These are phyloP conservation scores for Chlorella sp. DNA, from an alignment of 139 green algal species.

Conservation along the genomic window DNA sequence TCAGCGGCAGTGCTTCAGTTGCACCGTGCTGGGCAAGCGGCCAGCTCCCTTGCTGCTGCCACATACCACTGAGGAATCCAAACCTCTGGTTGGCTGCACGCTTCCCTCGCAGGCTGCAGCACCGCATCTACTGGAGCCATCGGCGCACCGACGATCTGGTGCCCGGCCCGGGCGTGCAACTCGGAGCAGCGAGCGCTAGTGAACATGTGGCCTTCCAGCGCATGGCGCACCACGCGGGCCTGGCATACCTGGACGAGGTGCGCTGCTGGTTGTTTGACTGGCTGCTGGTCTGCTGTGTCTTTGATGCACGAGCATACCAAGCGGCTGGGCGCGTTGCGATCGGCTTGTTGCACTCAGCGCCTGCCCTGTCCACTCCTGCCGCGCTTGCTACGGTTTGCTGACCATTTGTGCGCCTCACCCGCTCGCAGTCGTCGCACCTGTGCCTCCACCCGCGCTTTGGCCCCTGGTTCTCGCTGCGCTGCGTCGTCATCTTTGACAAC, in stretches of 20 bases:
- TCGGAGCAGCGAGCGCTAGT: neutral
- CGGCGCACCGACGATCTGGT: neutral
- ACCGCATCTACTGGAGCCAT: slow-evolving; percentile 46
- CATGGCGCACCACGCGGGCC: slow-evolving; percentile 38
- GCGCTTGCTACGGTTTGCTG: too few relatives aligned
- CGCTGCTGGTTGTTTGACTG: neutral
- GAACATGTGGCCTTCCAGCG: slow-evolving; percentile 51
- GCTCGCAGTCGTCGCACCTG: slow-evolving; percentile 42
- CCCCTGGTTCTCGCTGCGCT: slow-evolving; percentile 60
- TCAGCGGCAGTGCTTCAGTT: neutral
- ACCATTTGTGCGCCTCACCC: too few relatives aligned
- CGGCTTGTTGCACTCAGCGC: too few relatives aligned
- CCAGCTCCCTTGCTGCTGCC: too few relatives aligned
- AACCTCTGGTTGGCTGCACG: neutral
- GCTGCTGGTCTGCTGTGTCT: neutral
- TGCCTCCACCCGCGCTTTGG: slow-evolving; percentile 65
- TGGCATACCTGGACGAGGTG: slow-evolving; percentile 51
- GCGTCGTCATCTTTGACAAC: slow-evolving; percentile 56
- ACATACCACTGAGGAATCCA: too few relatives aligned
- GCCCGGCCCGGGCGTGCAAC: neutral
- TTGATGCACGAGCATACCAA: too few relatives aligned
- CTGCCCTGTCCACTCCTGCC: neutral
- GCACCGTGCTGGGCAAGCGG: too few relatives aligned
- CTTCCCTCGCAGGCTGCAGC: slow-evolving; percentile 7
- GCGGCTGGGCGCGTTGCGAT: too few relatives aligned